A percentile compares a stretch with the other conserved stretches of the same genome.
Conservation (phyloP, 495 filamentous ascomycete species). For the Rhypophila decipiens region DNA sequence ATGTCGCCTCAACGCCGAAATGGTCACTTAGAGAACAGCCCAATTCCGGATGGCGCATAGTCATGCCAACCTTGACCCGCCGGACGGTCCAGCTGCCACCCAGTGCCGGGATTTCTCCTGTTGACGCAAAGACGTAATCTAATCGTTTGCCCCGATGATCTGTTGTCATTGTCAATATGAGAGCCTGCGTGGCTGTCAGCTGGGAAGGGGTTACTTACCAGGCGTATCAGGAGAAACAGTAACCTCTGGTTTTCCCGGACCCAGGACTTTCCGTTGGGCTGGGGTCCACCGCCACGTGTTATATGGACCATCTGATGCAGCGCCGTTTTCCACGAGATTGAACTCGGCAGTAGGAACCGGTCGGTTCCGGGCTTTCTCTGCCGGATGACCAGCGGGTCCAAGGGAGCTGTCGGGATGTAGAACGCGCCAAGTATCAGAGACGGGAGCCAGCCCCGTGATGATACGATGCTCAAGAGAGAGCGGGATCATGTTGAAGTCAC, state of each 20-base stretch:
- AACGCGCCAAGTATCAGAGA: conserved; percentile 74
- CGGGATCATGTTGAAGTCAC: conserved; percentile 95
- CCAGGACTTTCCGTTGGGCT: conserved; percentile 50
- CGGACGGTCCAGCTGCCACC: conserved; percentile 59
- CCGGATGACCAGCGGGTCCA: conserved; percentile 57
- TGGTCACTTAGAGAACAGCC: conserved; percentile 87
- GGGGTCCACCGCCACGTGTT: conserved; percentile 95
- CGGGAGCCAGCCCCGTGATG: conserved; percentile 70
- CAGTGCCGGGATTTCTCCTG: conserved; percentile 18
- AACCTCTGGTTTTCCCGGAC: conserved; percentile 32
- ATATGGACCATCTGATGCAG: conserved; percentile 75
- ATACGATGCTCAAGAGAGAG: conserved; percentile 80
- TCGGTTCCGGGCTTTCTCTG: conserved; percentile 51
- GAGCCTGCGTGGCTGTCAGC: not conserved
- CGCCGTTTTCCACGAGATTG: conserved; percentile 74
- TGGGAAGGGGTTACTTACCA: conserved; percentile 4
- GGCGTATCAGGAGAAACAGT: conserved; percentile 50
- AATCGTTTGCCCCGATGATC: conserved; percentile 76
- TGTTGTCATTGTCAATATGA: conserved; percentile 1
- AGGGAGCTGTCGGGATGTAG: conserved; percentile 75
- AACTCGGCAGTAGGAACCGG: conserved; percentile 62
- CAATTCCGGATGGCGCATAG: conserved; percentile 70
- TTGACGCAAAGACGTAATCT: conserved; percentile 81
- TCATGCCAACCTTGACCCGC: conserved; percentile 69
- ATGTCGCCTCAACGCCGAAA: conserved; percentile 72